Conservation (phyloP, 2,329 filamentous ascomycete genomes). For the Leptographium lundbergii region DNA sequence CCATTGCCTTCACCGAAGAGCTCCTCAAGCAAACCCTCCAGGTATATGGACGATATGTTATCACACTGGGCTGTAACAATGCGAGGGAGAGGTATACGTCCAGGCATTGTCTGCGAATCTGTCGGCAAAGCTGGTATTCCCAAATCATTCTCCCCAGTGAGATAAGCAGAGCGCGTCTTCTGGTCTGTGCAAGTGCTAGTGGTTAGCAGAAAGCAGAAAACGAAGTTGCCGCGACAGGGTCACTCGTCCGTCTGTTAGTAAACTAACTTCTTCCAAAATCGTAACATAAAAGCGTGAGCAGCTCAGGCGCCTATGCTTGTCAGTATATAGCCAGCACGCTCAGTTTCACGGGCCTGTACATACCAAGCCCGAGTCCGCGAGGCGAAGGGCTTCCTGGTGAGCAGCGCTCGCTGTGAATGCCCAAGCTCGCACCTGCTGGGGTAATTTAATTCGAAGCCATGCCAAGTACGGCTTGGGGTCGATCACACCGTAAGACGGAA, state of each 20-base stretch:
- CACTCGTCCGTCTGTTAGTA: not conserved
- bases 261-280: constrained; percentile 11
- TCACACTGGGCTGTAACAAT: constrained; percentile 12
- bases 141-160: constrained; percentile 2
- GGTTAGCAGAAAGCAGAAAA: not conserved
- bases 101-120: not conserved
- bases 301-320: constrained; percentile 7
- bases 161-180: constrained; percentile 6
- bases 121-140: constrained; percentile 3
- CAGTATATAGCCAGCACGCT: not conserved
- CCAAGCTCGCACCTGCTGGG: not conserved
- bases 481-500: constrained; percentile 8
- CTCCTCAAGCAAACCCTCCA: constrained; percentile 2
- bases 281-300: constrained; percentile 7
- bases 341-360: not conserved
- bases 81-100: constrained; percentile 7
- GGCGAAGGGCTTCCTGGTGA: constrained; percentile 10
- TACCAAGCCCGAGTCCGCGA: constrained; percentile 3
- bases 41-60: constrained; percentile 5
- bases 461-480: constrained; percentile 2
- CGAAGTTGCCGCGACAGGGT: not conserved
- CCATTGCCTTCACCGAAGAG: constrained; percentile 6
- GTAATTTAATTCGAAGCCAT: not conserved
- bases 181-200: constrained; percentile 4
- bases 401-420: constrained; percentile 3